Conservation (phyloP, 768 basidiomycete species). For the Podaxis rugospora region DNA sequence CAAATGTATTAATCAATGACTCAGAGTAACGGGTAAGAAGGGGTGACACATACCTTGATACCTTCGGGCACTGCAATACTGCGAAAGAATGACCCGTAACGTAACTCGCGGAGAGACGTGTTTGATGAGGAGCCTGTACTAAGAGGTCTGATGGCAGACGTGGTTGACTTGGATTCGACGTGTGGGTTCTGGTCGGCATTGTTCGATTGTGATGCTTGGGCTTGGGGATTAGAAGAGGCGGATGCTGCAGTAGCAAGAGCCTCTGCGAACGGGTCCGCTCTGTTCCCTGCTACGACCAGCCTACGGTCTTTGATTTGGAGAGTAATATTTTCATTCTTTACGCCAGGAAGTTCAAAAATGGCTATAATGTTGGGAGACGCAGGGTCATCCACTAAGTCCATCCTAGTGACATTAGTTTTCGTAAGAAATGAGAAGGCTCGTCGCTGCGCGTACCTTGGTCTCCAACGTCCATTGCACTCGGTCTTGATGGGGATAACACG, state of each 20-base stretch:
- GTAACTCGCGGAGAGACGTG: constrained; percentile 31
- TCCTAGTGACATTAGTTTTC: constrained; percentile 22
- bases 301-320: constrained; percentile 28
- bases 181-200: neutral
- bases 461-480: constrained; percentile 16
- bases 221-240: neutral
- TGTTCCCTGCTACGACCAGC: constrained; percentile 32
- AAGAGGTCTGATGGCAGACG: neutral
- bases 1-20: constrained; percentile 18
- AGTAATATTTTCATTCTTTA: constrained; percentile 30
- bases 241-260: constrained; percentile 7
- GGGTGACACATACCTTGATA: constrained; percentile 28
- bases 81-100: constrained; percentile 40
- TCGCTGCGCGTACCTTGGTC: constrained; percentile 18
- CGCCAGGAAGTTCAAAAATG: constrained; percentile 42
- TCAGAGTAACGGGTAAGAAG: constrained; percentile 11
- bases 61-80: constrained; percentile 32
- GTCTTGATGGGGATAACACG: constrained; percentile 17
- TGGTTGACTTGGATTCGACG: neutral
- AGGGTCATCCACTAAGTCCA: constrained; percentile 39
- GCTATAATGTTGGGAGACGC: constrained; percentile 27
- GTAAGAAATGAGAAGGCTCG: neutral
- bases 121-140: neutral
- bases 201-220: constrained; percentile 8
- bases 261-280: constrained; percentile 19